A percentile compares a stretch with the other conserved stretches of the same genome.
These are phyloP conservation scores for Hymenoscyphus occultus DNA, from an alignment of 2,329 filamentous ascomycete genomes.

Conservation along the genomic window DNA sequence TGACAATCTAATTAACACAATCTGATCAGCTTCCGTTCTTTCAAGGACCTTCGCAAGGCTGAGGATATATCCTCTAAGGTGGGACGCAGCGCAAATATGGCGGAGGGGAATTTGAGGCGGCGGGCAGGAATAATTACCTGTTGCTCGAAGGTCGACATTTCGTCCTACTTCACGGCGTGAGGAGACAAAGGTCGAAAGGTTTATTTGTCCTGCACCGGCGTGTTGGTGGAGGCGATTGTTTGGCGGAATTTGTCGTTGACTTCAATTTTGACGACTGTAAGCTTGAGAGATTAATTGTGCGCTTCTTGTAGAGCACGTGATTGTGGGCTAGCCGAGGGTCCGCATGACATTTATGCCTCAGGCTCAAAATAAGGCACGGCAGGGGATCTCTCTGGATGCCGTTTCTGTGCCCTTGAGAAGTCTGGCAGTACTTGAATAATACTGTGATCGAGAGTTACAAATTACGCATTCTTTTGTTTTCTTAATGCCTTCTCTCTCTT, in stretches of 20 bases:
- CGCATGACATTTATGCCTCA: no score
- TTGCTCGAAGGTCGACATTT: constrained; percentile 68
- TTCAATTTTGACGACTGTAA: constrained; percentile 16
- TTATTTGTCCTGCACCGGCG: constrained; percentile 38
- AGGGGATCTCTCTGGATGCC: no score
- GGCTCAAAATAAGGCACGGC: no score
- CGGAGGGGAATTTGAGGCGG: constrained; percentile 13
- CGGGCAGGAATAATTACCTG: constrained; percentile 56
- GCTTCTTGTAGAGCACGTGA: no score
- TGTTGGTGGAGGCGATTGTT: constrained; percentile 36
- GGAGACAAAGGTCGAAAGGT: constrained; percentile 37
- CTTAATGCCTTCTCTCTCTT: no score
- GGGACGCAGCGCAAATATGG: constrained; percentile 20
- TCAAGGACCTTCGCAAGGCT: constrained; percentile 13
- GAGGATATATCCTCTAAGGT: constrained; percentile 7
- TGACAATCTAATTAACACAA: constrained; percentile 70
- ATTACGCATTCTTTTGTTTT: no score
- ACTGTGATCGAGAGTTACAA: no score
- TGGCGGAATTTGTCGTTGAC: constrained; percentile 33
- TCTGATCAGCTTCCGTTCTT: constrained; percentile 36
- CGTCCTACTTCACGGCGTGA: constrained; percentile 40
- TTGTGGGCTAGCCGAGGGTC: no score
- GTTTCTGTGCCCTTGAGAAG: no score
- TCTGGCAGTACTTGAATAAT: no score
- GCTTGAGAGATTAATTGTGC: no score